Percentiles rank a stretch among this genome's conserved stretches.
These are phyloP conservation scores for Aspergillus nomiae DNA, from an alignment of 2,329 filamentous ascomycete species.

Conservation along the genomic window DNA sequence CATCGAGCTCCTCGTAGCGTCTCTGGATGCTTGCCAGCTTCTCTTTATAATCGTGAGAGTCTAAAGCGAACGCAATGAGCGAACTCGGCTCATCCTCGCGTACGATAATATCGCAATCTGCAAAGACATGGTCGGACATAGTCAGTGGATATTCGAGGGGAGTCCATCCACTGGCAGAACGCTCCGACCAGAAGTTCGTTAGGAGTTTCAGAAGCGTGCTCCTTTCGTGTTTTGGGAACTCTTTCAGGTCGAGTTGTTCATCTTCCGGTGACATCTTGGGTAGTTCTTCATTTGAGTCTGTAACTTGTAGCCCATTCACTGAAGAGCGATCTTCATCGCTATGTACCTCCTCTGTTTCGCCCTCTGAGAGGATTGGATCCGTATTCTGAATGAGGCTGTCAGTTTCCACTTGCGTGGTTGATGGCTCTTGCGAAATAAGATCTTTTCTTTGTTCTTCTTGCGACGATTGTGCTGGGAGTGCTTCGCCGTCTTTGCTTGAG, in stretches of 20 bases:
- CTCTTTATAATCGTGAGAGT: constrained; percentile 79
- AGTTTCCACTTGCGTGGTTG: constrained; percentile 45
- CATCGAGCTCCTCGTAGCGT: constrained; percentile 34
- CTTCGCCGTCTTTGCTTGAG: constrained; percentile 35
- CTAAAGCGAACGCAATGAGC: constrained; percentile 88
- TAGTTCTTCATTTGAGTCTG: constrained; percentile 57
- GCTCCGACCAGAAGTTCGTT: constrained; percentile 97
- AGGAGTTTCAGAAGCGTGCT: constrained; percentile 93
- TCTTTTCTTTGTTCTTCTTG: constrained; percentile 36
- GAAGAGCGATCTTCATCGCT: constrained; percentile 74
- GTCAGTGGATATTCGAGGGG: constrained; percentile 89
- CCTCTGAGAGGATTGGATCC: constrained; percentile 61
- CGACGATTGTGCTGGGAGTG: constrained; percentile 22
- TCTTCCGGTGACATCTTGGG: constrained; percentile 55
- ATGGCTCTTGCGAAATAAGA: constrained; percentile 31
- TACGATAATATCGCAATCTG: constrained; percentile 95
- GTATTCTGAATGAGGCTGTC: constrained; percentile 46
- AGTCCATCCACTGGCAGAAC: constrained; percentile 92
- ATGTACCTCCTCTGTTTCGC: constrained; percentile 66
- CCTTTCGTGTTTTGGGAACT: constrained; percentile 89
- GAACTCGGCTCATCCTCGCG: constrained; percentile 97
- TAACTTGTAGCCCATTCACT: constrained; percentile 66
- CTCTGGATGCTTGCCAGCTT: constrained; percentile 65
- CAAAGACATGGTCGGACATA: constrained; percentile 89
- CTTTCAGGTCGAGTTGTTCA: constrained; percentile 61